Conservation (phyloP, 2,329 filamentous ascomycete species). For the Penicillium janthinellum region DNA sequence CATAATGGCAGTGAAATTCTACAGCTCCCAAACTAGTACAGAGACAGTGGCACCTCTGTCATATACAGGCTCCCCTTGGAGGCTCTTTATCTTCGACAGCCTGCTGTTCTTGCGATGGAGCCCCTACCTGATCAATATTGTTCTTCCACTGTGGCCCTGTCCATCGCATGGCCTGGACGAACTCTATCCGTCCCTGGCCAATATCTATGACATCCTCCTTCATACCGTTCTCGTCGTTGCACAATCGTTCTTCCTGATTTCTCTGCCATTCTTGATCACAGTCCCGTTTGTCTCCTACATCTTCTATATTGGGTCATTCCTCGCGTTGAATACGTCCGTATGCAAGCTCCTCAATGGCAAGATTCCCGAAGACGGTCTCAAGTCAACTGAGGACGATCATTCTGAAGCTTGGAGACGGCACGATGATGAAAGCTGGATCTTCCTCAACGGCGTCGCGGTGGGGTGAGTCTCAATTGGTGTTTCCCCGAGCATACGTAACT, state of each 20-base stretch:
- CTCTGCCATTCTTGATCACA: constrained; percentile 52
- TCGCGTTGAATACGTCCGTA: constrained; percentile 25
- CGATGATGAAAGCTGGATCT: constrained; percentile 71
- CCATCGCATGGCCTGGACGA: constrained; percentile 62
- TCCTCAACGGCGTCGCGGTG: constrained; percentile 67
- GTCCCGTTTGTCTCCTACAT: constrained; percentile 46
- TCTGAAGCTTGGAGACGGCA: constrained; percentile 34
- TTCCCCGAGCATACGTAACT: constrained; percentile 43
- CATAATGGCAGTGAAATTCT: constrained; percentile 1
- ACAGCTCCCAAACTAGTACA: background rate
- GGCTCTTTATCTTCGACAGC: constrained; percentile 42
- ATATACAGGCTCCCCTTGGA: constrained; percentile 38
- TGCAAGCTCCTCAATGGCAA: constrained; percentile 38
- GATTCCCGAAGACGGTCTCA: constrained; percentile 4
- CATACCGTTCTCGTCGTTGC: constrained; percentile 60
- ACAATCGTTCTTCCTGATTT: constrained; percentile 62
- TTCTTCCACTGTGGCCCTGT: constrained; percentile 59
- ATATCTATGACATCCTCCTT: constrained; percentile 59
- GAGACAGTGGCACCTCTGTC: background rate
- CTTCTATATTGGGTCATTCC: constrained; percentile 21
- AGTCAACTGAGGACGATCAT: constrained; percentile 50
- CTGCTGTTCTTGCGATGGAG: constrained; percentile 36
- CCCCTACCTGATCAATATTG: constrained; percentile 56
- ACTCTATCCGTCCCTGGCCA: constrained; percentile 60
- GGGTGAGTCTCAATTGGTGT: constrained; percentile 29